Percentiles rank a stretch among this genome's conserved stretches.
phyloP scores from a whole-genome alignment of 129 eudicot genomes.

The Flaveria brownii region DNA sequence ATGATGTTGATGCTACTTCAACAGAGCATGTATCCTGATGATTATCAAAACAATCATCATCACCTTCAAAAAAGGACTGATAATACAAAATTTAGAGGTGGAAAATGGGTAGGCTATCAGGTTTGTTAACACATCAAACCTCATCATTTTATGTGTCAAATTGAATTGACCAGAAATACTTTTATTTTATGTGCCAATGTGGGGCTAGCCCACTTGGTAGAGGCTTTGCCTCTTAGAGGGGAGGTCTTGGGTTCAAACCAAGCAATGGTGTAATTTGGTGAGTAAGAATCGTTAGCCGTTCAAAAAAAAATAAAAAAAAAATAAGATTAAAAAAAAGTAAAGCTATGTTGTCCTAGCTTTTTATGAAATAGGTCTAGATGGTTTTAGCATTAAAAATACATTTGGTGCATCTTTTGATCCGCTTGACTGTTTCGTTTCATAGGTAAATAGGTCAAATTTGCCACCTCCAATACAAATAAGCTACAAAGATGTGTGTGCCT shows the following conservation, averaged over 20 bases:
- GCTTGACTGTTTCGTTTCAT: not conserved
- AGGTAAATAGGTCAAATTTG: not conserved
- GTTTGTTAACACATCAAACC: not conserved
- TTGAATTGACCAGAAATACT: not conserved
- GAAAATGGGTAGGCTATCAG: not conserved
- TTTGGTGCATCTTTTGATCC: not conserved
- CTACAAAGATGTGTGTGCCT: not conserved
- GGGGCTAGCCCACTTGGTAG: no score
- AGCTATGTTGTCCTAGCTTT: not conserved
- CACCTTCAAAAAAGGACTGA: not conserved
- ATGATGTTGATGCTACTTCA: constrained; percentile 21
- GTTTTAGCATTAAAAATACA: not conserved
- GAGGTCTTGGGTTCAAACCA: no score
- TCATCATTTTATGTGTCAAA: not conserved
- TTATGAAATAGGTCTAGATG: not conserved
- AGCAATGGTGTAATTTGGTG: no score
- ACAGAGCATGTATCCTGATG: constrained; percentile 24
- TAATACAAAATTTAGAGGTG: not conserved
- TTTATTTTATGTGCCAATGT: no score
- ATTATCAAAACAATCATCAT: not conserved
- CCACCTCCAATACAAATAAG: not conserved
- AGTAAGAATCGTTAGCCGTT: no score
- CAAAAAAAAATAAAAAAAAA: not conserved
- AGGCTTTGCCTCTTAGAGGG: no score
- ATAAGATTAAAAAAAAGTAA: not conserved